A percentile compares a stretch with the other conserved stretches of the same genome.
Evolutionary conservation across 805 yeast genomes (phyloP).

Genomic region (Cephaloascus fragrans): DNA sequence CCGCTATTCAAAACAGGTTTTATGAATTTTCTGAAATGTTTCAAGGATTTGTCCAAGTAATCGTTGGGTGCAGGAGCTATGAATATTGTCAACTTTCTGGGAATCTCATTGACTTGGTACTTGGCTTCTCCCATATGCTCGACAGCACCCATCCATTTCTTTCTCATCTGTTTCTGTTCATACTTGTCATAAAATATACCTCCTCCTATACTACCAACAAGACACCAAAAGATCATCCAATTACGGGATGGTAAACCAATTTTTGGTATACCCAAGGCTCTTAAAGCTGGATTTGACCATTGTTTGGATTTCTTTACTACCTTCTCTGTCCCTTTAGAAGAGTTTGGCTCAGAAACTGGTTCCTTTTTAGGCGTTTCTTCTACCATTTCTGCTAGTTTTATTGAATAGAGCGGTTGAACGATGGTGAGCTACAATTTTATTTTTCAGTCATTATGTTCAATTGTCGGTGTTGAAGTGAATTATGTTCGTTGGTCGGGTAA

Average conservation of each 20-base stretch:
- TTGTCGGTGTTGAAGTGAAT: too few species aligned
- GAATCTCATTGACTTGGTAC: slow-evolving; percentile 37
- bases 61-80: slow-evolving; percentile 98
- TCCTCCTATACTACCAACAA: slow-evolving; percentile 58
- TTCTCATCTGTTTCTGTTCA: slow-evolving; percentile 57
- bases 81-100: slow-evolving; percentile 73
- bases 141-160: slow-evolving; percentile 55
- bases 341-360: too few species aligned
- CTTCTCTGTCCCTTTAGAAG: too few species aligned
- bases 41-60: slow-evolving; percentile 63
- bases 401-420: too few species aligned
- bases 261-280: slow-evolving; percentile 76
- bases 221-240: slow-evolving; percentile 85
- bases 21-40: slow-evolving; percentile 65
- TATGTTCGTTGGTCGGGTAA: too few species aligned
- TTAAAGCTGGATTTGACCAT: slow-evolving; percentile 68
- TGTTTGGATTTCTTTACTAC: slow-evolving; percentile 17
- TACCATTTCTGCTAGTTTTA: too few species aligned
- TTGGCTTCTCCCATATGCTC: slow-evolving; percentile 36
- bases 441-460: too few species aligned
- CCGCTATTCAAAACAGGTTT: slow-evolving; percentile 82
- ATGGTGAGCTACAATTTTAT: too few species aligned
- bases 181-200: slow-evolving; percentile 71
- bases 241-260: slow-evolving; percentile 79
- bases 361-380: too few species aligned